phyloP scores from a whole-genome alignment of 2,329 filamentous ascomycete species.

The Cadophora malorum region DNA sequence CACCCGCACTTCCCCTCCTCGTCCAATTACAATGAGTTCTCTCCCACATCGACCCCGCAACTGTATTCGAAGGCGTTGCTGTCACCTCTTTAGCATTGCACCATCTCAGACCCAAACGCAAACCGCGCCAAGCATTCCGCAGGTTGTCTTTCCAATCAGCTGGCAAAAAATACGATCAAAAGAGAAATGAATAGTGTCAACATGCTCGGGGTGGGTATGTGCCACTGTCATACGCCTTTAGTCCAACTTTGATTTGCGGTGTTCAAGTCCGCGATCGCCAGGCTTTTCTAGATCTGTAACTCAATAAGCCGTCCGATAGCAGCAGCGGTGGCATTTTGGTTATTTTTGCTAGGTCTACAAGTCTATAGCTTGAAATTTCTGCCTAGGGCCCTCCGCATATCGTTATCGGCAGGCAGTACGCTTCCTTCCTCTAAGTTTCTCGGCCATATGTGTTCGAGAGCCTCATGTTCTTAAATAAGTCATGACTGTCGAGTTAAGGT shows the following conservation, averaged over 20 bases:
- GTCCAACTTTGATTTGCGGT: neutral
- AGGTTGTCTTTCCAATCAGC: neutral
- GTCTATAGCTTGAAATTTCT: no score
- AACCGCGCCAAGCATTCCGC: neutral
- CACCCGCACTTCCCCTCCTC: neutral
- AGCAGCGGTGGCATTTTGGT: neutral
- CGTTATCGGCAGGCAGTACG: no score
- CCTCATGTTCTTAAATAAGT: conserved; percentile 6
- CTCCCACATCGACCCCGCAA: neutral
- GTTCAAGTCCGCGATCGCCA: neutral
- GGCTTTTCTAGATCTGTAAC: neutral
- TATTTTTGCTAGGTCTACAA: no score
- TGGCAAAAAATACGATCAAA: neutral
- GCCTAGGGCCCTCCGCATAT: no score
- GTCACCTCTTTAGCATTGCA: neutral
- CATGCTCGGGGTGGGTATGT: neutral
- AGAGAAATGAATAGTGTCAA: neutral
- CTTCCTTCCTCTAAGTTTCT: no score
- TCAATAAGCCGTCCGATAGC: neutral
- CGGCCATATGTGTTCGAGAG: neutral
- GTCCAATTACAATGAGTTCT: neutral
- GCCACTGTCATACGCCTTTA: neutral
- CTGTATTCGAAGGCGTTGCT: neutral
- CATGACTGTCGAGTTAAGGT: conserved; percentile 6
- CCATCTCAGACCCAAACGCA: neutral